phyloP scores from a whole-genome alignment of 768 basidiomycete species.

The Lactarius akahatsu region DNA sequence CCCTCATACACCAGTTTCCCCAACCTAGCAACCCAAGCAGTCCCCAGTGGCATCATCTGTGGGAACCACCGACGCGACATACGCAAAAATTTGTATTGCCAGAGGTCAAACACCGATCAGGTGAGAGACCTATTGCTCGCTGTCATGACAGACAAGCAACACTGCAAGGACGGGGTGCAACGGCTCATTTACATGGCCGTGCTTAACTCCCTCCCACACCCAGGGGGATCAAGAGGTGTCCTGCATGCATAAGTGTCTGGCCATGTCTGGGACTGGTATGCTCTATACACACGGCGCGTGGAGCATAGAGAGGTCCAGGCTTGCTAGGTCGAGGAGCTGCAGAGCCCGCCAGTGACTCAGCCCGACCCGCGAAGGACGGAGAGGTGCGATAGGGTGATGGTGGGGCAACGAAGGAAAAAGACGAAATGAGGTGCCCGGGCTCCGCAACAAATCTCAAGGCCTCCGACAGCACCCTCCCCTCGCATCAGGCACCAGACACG shows the following conservation, averaged over 20 bases:
- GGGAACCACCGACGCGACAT: background rate
- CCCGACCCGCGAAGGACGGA: constrained; percentile 23
- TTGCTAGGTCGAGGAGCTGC: constrained; percentile 10
- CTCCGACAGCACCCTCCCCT: constrained; percentile 24
- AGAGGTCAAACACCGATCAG: background rate
- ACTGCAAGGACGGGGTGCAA: background rate
- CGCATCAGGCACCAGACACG: constrained; percentile 15
- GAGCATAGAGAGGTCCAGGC: background rate
- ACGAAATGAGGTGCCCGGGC: constrained; percentile 19
- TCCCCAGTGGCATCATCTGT: background rate
- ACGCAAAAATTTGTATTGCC: background rate
- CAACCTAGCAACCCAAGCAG: constrained; percentile 25
- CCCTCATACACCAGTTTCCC: constrained; percentile 29
- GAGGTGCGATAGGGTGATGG: constrained; percentile 25
- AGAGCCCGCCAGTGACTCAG: constrained; percentile 16
- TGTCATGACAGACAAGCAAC: background rate
- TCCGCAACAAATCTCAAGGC: constrained; percentile 28
- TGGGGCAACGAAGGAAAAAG: background rate
- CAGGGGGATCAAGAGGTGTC: background rate
- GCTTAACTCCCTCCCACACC: background rate
- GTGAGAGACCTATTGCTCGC: background rate
- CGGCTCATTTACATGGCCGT: background rate
- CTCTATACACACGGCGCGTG: background rate
- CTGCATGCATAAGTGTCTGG: background rate
- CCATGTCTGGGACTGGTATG: background rate